phyloP scores from a whole-genome alignment of 257 asterid species.

The Solanum phureja region DNA sequence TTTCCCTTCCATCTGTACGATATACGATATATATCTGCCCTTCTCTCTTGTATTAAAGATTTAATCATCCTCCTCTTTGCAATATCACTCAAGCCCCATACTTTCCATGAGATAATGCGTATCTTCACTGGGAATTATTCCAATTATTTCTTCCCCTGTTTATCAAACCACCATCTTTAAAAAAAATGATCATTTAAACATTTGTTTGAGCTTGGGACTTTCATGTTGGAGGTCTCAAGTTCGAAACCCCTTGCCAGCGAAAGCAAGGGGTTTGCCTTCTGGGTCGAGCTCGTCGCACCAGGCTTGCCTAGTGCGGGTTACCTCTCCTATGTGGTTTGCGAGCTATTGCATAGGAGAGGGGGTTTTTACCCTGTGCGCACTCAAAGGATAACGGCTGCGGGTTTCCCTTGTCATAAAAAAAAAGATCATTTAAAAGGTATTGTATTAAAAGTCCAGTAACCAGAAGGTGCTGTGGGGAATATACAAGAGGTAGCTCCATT shows the following conservation, averaged over 20 bases:
- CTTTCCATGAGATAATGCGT: background rate
- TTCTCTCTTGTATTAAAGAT: background rate
- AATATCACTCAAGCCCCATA: background rate
- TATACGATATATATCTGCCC: background rate
- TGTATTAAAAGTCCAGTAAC: background rate
- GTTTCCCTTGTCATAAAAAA: background rate
- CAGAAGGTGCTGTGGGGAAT: background rate
- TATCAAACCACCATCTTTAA: background rate
- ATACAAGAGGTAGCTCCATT: background rate
- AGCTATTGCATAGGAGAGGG: too few species aligned
- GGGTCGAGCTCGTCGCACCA: too few species aligned
- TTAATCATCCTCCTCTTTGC: background rate
- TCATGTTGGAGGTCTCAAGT: too few species aligned
- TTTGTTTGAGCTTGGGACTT: too few species aligned
- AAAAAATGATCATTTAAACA: background rate
- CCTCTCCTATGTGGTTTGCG: too few species aligned
- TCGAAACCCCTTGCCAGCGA: too few species aligned
- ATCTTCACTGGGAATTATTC: background rate
- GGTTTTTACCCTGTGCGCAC: too few species aligned
- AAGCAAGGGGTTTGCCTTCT: too few species aligned
- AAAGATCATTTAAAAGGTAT: background rate
- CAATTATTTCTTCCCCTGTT: background rate
- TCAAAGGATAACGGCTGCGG: too few species aligned
- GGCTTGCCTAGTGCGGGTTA: too few species aligned
- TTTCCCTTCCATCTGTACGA: background rate